Base-by-base conservation (phyloP, 345 rosid species). In the Erysimum cheiranthoides region DNA sequence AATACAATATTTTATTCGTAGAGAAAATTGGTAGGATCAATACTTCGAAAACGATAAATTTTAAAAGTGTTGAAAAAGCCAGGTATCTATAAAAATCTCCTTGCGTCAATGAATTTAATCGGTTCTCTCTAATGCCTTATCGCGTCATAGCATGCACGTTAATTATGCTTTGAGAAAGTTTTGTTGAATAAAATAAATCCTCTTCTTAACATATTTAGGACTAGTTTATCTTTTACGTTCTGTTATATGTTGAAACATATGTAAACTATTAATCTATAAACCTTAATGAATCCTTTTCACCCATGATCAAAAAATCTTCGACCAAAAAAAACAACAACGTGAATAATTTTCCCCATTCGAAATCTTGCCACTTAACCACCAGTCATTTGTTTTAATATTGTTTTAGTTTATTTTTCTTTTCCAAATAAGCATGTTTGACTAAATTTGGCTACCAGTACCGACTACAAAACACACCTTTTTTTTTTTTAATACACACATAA, bases 61-160 rank as follows among this genome's bases (percentile, higher is more conserved):
- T 64, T 42, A 25, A 57, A 54, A 21, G 57, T 64, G 64, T 73
- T 32, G 64, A 43, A 53, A 60, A 65, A 56, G 58, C 30, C 18
- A 65, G 56, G 39, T 74, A 56, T 56, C 18, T 45, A 65, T 17
- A 65, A 56, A 56, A 73, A 54, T 43, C 58, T 42, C 35, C 49
- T 11, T 45, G 59, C 71, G 71, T 65, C 58, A 65, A 45, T 74
- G n/a, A 74, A 66, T 56, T 39, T 66, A 58, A 47, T 58, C 13
- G 17, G 63, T 43, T 46, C 64, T 40, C 60, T 45, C n/a, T 74
- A 74, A 46, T 74, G 78, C 78, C 57, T 35, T 66, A 46, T 58
- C 30, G 71, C 66, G 72, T 74, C 78, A 74, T 34, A 43, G 66
- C 66, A 57, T 74, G 66, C 72, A 66, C 65, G n/a, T n/a, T n/a